A percentile compares a stretch with the other conserved stretches of the same genome.
Evolutionary conservation across 2,329 filamentous ascomycete species (phyloP).

Genomic region (Arachnomyces sp.): DNA sequence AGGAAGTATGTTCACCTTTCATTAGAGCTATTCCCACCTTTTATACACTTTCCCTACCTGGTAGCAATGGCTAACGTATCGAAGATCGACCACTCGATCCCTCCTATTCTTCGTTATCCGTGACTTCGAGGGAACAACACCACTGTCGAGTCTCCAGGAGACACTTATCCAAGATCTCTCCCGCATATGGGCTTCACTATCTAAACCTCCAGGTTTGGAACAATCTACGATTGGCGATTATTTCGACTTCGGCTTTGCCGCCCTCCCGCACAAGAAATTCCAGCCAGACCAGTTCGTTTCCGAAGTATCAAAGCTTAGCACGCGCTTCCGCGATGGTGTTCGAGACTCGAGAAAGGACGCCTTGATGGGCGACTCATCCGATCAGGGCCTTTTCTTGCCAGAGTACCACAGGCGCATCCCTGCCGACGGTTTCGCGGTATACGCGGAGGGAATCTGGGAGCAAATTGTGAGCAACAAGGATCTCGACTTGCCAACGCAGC

Average conservation of each 20-base stretch:
- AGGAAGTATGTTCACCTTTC: constrained; percentile 57
- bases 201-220: constrained; percentile 83
- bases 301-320: constrained; percentile 71
- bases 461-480: constrained; percentile 99
- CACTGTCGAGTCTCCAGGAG: constrained; percentile 78
- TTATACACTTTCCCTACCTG: background rate
- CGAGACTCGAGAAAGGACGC: constrained; percentile 57
- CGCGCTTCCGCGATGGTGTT: constrained; percentile 74
- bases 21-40: background rate
- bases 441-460: constrained; percentile 92
- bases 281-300: constrained; percentile 83
- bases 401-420: constrained; percentile 95
- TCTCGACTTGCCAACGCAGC: constrained; percentile 88
- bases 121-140: constrained; percentile 88
- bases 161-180: constrained; percentile 84
- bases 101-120: constrained; percentile 98
- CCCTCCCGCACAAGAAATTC: constrained; percentile 91
- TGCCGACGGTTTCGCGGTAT: constrained; percentile 90
- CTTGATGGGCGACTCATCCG: constrained; percentile 57
- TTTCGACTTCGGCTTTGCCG: constrained; percentile 96
- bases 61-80: background rate
- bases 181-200: constrained; percentile 86
- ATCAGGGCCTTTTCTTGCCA: constrained; percentile 76
- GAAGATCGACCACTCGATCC: constrained; percentile 74
- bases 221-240: constrained; percentile 88